Evolutionary conservation across 176 grass and related monocot species (phyloP).

Genomic region (Aegilops longissima): DNA sequence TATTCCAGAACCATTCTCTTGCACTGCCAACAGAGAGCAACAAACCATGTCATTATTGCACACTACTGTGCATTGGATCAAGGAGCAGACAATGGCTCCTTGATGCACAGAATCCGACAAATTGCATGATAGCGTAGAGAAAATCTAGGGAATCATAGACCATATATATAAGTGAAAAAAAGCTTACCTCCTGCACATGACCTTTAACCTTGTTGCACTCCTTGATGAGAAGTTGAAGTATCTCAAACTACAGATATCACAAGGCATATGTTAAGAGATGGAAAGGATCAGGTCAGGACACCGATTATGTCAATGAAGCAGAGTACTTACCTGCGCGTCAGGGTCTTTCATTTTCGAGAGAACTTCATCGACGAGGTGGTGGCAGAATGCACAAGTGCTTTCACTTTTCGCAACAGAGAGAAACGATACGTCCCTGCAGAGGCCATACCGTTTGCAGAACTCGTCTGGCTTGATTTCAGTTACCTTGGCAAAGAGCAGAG

Average conservation of each 20-base stretch:
- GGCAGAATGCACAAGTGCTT: slow-evolving; percentile 69
- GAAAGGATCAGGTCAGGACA: neutral
- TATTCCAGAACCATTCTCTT: slow-evolving; percentile 90
- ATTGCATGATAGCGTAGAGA: neutral
- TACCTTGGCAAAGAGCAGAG: slow-evolving; percentile 64
- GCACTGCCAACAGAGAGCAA: slow-evolving; percentile 48
- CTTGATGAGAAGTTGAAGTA: slow-evolving; percentile 81
- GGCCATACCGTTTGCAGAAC: slow-evolving; percentile 74
- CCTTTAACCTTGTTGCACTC: slow-evolving; percentile 79
- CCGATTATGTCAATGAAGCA: neutral
- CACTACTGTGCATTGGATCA: neutral
- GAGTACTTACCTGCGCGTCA: slow-evolving; percentile 63
- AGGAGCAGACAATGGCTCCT: neutral
- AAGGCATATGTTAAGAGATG: neutral
- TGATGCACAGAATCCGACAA: neutral
- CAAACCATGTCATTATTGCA: neutral
- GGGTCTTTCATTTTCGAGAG: slow-evolving; percentile 79
- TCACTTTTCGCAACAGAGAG: slow-evolving; percentile 33
- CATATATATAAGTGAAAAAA: neutral
- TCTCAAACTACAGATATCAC: slow-evolving; percentile 59
- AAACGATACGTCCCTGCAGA: slow-evolving; percentile 44
- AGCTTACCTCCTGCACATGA: slow-evolving; percentile 72
- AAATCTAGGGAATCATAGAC: neutral
- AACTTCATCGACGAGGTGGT: slow-evolving; percentile 56
- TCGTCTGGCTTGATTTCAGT: slow-evolving; percentile 51